phyloP scores from a whole-genome alignment of 441 rosid species.

The Pelargonium hybrid region DNA sequence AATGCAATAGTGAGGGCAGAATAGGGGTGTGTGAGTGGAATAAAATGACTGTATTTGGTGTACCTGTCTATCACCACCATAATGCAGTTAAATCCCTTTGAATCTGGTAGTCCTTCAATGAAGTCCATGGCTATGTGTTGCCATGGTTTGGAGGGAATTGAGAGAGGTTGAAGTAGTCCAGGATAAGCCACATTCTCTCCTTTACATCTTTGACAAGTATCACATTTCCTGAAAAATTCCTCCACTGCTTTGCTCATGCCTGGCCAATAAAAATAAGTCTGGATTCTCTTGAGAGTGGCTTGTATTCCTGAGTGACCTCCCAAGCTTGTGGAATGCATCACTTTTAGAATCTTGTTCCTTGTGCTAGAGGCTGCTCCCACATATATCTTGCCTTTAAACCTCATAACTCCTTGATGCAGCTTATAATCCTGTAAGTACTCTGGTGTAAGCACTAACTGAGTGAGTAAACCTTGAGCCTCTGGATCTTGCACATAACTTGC shows the following conservation, averaged over 20 bases:
- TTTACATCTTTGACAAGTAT: neutral
- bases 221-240: neutral
- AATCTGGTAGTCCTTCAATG: neutral
- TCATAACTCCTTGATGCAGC: neutral
- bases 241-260: neutral
- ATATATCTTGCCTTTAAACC: neutral
- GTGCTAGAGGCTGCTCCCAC: rapidly evolving
- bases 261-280: neutral
- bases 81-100: neutral
- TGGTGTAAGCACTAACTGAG: too few species aligned
- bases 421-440: rapidly evolving
- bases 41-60: neutral
- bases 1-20: neutral
- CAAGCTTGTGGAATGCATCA: neutral
- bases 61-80: neutral
- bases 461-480: too few species aligned
- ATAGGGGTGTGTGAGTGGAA: neutral
- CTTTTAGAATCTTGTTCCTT: neutral
- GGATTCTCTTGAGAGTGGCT: neutral
- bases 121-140: neutral
- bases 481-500: neutral
- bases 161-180: neutral
- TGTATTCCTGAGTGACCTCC: neutral
- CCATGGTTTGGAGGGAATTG: neutral
- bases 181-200: neutral